Evolutionary conservation across 352 stramenopile species (phyloP), one percentile per base, ranked within the genome.

Genomic region (Phytophthora pistaciae): DNA sequence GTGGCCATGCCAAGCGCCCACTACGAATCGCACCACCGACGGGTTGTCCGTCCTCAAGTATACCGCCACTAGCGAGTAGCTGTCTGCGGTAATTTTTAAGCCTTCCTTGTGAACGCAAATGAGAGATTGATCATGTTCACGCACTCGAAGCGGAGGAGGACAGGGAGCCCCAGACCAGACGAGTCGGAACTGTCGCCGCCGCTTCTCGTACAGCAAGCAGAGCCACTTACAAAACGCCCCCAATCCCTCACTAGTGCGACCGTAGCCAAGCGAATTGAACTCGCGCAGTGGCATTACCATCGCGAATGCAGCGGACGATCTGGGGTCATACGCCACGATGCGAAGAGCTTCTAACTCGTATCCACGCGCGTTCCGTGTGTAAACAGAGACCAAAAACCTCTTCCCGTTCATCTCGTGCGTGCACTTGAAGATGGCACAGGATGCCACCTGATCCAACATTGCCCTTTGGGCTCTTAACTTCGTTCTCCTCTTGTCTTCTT

Each of bases 51-150:
- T 80, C 13, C 79, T 79, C 31, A 87, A 48, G 50, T 86, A 88
- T 7, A 75, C 70, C 9, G 79, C 67, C 5, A 84, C 74, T 4
- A 91, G 52, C 20, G 61, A 66, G 49, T 64, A 78, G 2, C 59
- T 46, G 3, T 50, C 20, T 2, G 64, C 14, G 48, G 7, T 21
- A 5, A 80, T 29, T 25, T 67, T 80, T 3, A 92, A 8, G 0
- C 85, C 85, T 65, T 91, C 85, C 40, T 90, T 90, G 70, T 92
- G 85, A 38, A 90, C 54, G 36, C 83, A 92, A 3, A 88, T n/a
- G 4, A 90, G 67, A 5, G 72, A 38, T 33, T 72, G 64, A 23
- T 91, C 83, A 52, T 80, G 74, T 49, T 90, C 85, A n/a, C 83
- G 75, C 8, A 89, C 25, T 13, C 85, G 78, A 50, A 92, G 63